These are phyloP conservation scores for Crithidia expoeki DNA, from an alignment of 208 protist genomes.

Conservation along the genomic window DNA sequence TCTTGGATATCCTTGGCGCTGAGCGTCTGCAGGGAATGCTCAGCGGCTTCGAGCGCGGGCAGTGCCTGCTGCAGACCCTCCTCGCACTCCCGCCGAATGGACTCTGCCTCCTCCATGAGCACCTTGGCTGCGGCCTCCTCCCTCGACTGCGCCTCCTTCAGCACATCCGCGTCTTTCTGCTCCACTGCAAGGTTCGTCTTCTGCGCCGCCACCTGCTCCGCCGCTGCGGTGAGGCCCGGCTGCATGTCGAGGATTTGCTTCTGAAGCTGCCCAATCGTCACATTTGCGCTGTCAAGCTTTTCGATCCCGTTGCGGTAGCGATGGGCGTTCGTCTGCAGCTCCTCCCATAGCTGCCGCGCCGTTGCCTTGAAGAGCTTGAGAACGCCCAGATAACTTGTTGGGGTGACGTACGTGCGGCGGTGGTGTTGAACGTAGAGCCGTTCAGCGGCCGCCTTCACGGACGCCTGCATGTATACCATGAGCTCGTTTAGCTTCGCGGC, in stretches of 20 bases:
- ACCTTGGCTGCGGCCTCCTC: slow-evolving; percentile 84
- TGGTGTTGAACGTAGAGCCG: slow-evolving; percentile 88
- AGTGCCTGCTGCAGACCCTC: slow-evolving; percentile 94
- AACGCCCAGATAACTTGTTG: slow-evolving; percentile 95
- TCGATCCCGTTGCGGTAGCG: slow-evolving; percentile 89
- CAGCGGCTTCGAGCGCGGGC: slow-evolving; percentile 91
- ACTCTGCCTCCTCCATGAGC: slow-evolving; percentile 87
- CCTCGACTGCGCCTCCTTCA: slow-evolving; percentile 71
- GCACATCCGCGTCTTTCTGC: slow-evolving; percentile 86
- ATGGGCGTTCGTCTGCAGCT: slow-evolving; percentile 50
- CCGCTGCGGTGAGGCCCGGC: slow-evolving; percentile 89
- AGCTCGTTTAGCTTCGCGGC: slow-evolving; percentile 68
- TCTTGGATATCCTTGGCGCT: slow-evolving; percentile 93
- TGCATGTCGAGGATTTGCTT: slow-evolving; percentile 94
- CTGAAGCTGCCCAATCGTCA: slow-evolving; percentile 94
- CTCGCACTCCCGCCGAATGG: slow-evolving; percentile 88
- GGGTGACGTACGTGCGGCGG: slow-evolving; percentile 95
- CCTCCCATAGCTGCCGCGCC: slow-evolving; percentile 69
- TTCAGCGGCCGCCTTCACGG: slow-evolving; percentile 79
- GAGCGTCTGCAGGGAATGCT: slow-evolving; percentile 91
- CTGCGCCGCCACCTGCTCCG: slow-evolving; percentile 90
- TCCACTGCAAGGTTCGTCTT: slow-evolving; percentile 84
- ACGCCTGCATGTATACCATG: slow-evolving; percentile 90
- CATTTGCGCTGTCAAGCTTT: slow-evolving; percentile 94
- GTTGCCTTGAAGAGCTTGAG: slow-evolving; percentile 88